Evolutionary conservation across 2,329 filamentous ascomycete species (phyloP), one percentile per base, ranked within the genome.

Genomic region (Cadophora gregata): DNA sequence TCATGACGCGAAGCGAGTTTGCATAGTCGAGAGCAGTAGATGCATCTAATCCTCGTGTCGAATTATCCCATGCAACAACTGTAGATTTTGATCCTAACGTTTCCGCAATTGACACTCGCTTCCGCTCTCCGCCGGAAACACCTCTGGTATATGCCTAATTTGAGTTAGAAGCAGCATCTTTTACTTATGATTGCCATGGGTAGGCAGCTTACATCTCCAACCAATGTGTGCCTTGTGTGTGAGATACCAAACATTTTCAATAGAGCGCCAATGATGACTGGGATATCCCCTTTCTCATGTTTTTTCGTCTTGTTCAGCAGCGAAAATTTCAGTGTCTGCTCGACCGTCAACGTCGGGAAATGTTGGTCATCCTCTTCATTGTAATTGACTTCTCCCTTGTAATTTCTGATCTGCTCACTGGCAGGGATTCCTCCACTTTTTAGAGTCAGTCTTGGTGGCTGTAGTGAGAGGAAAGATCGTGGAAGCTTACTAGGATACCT

Each of bases 41-140:
- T 1, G 90, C 89, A 75, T 95, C 92, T 0, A 95, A 81, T 25
- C 92, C 92, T 53, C 92, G 83, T 0, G 91, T 94, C 0, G 86
- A 89, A 77, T 94, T 94, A 71, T 95, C 91, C 90, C 90, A 94
- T 69, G 88, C 89, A 27, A 91, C 87, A 1, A 94, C 88, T 0
- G 89, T 88, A 0, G 88, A 88, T 77, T 91, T 90, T 5, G 90
- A 90, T 4, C 90, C 89, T 10, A 94, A 79, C 0, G 90, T 91
- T 78, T 95, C 92, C 1, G 90, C 90, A 70, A 94, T 93, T 25
- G 88, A 89, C 4, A 93, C 91, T 74, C 91, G 89, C 77, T 94
- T 94, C 36, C 92, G 81, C 79, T 95, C 92, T 66, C 92, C 92
- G 72, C 92, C 92, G 53, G 88, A 92, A 0, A 95, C 88, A 76